These are phyloP conservation scores for Citrus medica DNA, from an alignment of 345 rosid genomes.

Conservation along the genomic window DNA sequence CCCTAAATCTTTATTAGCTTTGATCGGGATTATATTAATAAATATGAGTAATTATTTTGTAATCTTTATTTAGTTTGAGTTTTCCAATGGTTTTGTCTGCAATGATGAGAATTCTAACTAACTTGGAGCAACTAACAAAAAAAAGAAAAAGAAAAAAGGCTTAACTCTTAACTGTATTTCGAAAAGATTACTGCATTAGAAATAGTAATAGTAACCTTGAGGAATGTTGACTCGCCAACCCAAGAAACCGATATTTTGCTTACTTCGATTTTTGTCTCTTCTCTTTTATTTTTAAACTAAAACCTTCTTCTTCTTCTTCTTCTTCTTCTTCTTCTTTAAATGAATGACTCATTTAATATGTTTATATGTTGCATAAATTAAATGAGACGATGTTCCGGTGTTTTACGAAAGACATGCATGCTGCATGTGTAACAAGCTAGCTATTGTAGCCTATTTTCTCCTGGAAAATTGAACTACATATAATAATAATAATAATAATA, in stretches of 20 bases:
- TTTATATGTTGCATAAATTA: neutral
- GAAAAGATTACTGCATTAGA: slow-evolving; percentile 13
- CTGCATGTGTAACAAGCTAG: too few species aligned
- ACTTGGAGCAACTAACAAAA: slow-evolving; percentile 33
- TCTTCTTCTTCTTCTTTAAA: too few species aligned
- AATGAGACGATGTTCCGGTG: neutral
- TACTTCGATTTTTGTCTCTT: neutral
- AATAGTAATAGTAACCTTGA: neutral
- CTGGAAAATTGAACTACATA: too few species aligned
- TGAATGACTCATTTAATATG: neutral
- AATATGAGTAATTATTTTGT: neutral
- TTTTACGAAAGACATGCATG: neutral
- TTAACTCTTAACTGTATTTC: neutral
- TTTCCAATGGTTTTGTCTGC: slow-evolving; percentile 38
- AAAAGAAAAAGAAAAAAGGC: slow-evolving; percentile 11
- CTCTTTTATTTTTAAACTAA: neutral
- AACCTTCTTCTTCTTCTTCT: neutral
- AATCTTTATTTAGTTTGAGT: neutral
- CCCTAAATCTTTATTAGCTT: slow-evolving; percentile 21
- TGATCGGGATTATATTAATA: neutral
- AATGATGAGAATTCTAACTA: slow-evolving; percentile 31
- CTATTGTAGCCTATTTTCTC: too few species aligned
- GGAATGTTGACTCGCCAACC: neutral
- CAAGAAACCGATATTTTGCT: neutral
- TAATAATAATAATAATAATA: too few species aligned